Evolutionary conservation across 73 alveolate genomes (phyloP), one percentile per base, ranked within the genome.

Genomic region (Paramecium biaurelia): DNA sequence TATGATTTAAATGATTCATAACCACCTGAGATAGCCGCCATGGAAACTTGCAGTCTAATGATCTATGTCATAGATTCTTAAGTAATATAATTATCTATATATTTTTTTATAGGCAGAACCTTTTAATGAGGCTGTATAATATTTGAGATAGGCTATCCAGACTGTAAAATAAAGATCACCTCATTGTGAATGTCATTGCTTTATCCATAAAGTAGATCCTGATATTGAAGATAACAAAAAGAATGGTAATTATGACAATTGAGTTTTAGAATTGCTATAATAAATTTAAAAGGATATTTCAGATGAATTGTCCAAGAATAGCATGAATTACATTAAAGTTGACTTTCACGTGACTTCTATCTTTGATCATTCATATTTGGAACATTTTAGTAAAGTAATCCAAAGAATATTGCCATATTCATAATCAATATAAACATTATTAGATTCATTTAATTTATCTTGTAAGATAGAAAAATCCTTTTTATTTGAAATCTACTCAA

Each of bases 391-490:
- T 43, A 96, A 96, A 93, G 98, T 98, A 11, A 95, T 98, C 24
- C 97, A 98, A 87, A 98, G 98, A 86, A 94, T 96, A 53, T 89
- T 96, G 74, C 99, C 99, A 43, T 94, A 95, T 84, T 97, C 96
- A 30, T 95, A 92, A 28, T 37, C 59, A 0, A 72, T 56, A 12
- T 67, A 30, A 21, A 37, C 98, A 94, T 85, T 98, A 98, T 89
- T 98, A 20, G 99, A 96, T 85, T 79, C 94, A 58, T 92, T 97
- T 45, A 85, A 95, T 89, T 86, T 93, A 79, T 70, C 92, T 43
- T 98, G 99, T 56, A 97, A 95, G 89, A 96, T 98, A 70, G 99
- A 98, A 76, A 98, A 98, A 70, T 98, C 98, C 7, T 98, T 94
- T 96, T 85, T 98, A 43, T 97, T 98, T 68, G 99, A 98, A 90